These are phyloP conservation scores for Scheffersomyces segobiensis DNA, from an alignment of 1,139 yeast species.

Conservation along the genomic window DNA sequence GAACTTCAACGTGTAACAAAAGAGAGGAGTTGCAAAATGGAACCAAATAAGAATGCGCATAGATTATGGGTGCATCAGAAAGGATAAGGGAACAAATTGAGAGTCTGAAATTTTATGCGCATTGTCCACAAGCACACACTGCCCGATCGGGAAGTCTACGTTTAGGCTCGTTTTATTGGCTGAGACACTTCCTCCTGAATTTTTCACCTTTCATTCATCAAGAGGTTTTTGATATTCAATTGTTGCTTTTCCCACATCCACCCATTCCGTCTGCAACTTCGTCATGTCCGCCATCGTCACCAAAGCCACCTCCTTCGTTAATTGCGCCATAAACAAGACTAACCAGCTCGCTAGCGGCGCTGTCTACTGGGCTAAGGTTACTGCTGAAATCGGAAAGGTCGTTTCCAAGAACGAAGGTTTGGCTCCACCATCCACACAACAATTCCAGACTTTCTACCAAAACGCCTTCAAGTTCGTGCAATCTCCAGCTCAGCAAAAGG, in stretches of 20 bases:
- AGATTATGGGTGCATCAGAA: too few species aligned
- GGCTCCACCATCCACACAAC: constrained; percentile 83
- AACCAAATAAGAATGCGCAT: too few species aligned
- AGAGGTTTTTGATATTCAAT: neutral
- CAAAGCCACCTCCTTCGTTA: constrained; percentile 48
- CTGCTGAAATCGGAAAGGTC: constrained; percentile 84
- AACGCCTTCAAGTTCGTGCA: constrained; percentile 39
- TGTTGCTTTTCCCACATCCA: neutral
- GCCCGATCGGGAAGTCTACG: constrained; percentile 25
- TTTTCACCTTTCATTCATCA: neutral
- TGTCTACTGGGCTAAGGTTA: constrained; percentile 88
- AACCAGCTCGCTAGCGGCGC: constrained; percentile 49
- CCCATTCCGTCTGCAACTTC: neutral
- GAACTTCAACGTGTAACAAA: too few species aligned
- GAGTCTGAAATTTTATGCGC: neutral
- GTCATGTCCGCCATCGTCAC: constrained; percentile 49
- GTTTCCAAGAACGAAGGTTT: constrained; percentile 90
- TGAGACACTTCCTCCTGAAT: constrained; percentile 4
- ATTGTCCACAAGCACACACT: constrained; percentile 3
- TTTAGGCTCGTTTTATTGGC: constrained; percentile 14
- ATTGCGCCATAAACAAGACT: constrained; percentile 37
- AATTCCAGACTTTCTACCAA: constrained; percentile 77
- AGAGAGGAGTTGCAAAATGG: too few species aligned
- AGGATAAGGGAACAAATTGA: too few species aligned
- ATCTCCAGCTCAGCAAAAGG: constrained; percentile 50